A percentile compares a stretch with the other conserved stretches of the same genome.
phyloP scores from a whole-genome alignment of 495 filamentous ascomycete genomes.

The Hypomontagnella monticulosa region DNA sequence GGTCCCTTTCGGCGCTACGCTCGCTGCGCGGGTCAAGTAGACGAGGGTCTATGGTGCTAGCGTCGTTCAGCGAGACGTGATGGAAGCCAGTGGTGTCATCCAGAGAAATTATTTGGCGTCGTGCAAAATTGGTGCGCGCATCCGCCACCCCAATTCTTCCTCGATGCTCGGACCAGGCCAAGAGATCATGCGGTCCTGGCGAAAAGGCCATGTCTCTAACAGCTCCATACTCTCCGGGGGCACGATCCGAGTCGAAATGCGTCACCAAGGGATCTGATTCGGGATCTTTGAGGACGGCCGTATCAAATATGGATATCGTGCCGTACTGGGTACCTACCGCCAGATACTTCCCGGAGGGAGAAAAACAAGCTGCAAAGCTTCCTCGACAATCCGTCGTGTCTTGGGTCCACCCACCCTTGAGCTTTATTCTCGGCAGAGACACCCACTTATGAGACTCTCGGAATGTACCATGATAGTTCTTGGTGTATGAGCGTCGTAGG shows the following conservation, averaged over 20 bases:
- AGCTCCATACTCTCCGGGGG: slow-evolving; percentile 72
- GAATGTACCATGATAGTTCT: slow-evolving; percentile 39
- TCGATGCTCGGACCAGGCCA: slow-evolving; percentile 92
- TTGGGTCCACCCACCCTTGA: slow-evolving; percentile 58
- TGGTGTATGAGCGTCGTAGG: slow-evolving; percentile 51
- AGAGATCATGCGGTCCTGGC: slow-evolving; percentile 87
- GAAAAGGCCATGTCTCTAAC: slow-evolving; percentile 92
- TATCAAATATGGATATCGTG: slow-evolving; percentile 63
- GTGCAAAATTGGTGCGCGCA: slow-evolving; percentile 76
- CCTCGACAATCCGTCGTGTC: slow-evolving; percentile 60
- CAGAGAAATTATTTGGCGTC: slow-evolving; percentile 77
- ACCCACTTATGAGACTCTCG: slow-evolving; percentile 52
- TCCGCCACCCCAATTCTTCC: slow-evolving; percentile 87
- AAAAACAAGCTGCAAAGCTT: slow-evolving; percentile 66
- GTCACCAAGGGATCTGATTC: slow-evolving; percentile 53
- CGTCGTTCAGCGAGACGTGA: slow-evolving; percentile 55
- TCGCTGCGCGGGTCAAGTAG: slow-evolving; percentile 54
- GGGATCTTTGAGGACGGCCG: slow-evolving; percentile 47
- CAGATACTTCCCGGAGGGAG: slow-evolving; percentile 59
- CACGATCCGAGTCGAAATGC: slow-evolving; percentile 65
- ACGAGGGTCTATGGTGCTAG: slow-evolving; percentile 60
- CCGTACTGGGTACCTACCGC: slow-evolving; percentile 68
- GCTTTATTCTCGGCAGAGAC: slow-evolving; percentile 52
- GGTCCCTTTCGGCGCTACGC: slow-evolving; percentile 42
- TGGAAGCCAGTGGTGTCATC: slow-evolving; percentile 67